These are phyloP conservation scores for Phascolomyces articulosus DNA, from an alignment of 371 early-diverging fungal species.

Conservation along the genomic window DNA sequence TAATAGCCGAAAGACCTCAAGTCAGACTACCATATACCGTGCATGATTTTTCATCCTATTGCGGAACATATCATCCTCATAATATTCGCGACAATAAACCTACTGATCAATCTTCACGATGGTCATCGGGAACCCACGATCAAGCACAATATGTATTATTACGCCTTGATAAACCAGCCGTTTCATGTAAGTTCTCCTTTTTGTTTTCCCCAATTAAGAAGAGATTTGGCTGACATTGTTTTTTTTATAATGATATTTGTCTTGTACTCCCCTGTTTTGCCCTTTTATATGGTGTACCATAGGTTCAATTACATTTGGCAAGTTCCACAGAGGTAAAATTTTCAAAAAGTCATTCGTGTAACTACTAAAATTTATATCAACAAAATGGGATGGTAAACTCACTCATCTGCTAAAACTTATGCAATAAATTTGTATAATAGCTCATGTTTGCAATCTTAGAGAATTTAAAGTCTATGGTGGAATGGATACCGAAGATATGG, in stretches of 20 bases:
- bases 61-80: conserved; percentile 76
- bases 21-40: conserved; percentile 52
- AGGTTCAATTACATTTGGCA: conserved; percentile 94
- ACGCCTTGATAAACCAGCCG: conserved; percentile 68
- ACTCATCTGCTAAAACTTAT: too few species aligned
- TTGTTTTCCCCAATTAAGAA: neutral
- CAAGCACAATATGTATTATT: conserved; percentile 82
- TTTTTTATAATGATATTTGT: neutral
- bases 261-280: neutral
- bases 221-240: neutral
- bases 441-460: conserved; percentile 96
- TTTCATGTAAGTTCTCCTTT: conserved; percentile 61
- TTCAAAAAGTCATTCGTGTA: conserved; percentile 38
- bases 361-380: neutral
- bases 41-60: conserved; percentile 72
- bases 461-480: conserved; percentile 96
- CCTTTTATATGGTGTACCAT: too few species aligned
- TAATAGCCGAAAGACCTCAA: conserved; percentile 9
- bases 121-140: conserved; percentile 85
- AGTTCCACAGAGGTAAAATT: conserved; percentile 82
- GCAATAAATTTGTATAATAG: too few species aligned
- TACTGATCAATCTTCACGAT: conserved; percentile 79
- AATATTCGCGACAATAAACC: conserved; percentile 80
- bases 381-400: too few species aligned
- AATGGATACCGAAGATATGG: conserved; percentile 76